phyloP scores from a whole-genome alignment of 2,329 filamentous ascomycete species.

The Clonostachys rhizophaga region DNA sequence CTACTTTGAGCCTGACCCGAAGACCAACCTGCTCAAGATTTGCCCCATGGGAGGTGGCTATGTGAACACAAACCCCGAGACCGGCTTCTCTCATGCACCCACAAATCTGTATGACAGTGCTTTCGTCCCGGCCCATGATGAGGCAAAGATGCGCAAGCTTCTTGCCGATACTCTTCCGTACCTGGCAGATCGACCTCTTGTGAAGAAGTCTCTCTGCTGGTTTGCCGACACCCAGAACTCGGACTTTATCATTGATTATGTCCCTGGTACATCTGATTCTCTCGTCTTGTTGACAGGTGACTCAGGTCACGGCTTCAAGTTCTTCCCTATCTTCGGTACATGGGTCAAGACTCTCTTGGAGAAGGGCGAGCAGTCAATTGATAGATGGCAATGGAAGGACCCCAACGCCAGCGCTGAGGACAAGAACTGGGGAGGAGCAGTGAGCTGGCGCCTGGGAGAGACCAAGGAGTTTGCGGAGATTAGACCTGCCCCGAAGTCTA shows the following conservation, averaged over 20 bases:
- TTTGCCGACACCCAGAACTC: constrained; percentile 57
- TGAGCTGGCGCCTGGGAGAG: constrained; percentile 30
- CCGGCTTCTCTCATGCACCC: constrained; percentile 15
- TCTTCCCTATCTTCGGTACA: constrained; percentile 51
- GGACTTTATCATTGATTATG: constrained; percentile 55
- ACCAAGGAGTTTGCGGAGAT: constrained; percentile 14
- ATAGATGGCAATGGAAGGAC: constrained; percentile 47
- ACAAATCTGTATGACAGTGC: constrained; percentile 26
- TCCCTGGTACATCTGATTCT: constrained; percentile 37
- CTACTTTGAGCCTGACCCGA: constrained; percentile 60
- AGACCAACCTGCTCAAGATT: constrained; percentile 53
- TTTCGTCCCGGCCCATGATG: constrained; percentile 49
- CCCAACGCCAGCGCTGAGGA: constrained; percentile 12
- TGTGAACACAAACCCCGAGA: constrained; percentile 31
- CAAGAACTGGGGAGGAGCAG: constrained; percentile 24
- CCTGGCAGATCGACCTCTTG: constrained; percentile 48
- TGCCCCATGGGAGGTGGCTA: constrained; percentile 56
- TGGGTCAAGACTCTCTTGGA: constrained; percentile 45
- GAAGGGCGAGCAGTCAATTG: constrained; percentile 31
- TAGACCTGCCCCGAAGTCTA: too few relatives aligned
- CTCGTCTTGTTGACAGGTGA: constrained; percentile 51
- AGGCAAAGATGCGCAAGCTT: constrained; percentile 43
- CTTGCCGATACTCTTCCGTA: constrained; percentile 45
- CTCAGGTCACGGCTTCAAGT: constrained; percentile 60
- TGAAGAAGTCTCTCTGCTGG: constrained; percentile 55